These are phyloP conservation scores for Saccharomyces hybrid DNA, from an alignment of 1,139 yeast genomes.

Conservation along the genomic window DNA sequence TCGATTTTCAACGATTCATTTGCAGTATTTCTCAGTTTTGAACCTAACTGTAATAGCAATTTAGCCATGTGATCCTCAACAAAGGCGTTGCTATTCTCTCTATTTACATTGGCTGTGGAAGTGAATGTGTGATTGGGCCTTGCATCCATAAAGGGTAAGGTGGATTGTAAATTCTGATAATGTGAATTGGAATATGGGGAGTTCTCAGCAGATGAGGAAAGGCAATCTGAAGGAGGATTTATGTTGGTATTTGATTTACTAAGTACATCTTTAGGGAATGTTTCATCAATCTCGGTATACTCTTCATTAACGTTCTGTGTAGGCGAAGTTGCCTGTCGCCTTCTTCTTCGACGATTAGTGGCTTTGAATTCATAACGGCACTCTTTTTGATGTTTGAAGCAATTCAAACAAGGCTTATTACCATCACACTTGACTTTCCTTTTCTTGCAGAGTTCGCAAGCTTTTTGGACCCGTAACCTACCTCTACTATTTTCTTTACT, in stretches of 20 bases:
- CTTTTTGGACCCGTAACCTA: constrained; percentile 61
- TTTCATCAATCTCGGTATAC: background rate
- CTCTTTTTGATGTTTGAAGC: constrained; percentile 26
- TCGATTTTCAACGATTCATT: constrained; percentile 5
- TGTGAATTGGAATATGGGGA: background rate
- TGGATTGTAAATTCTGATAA: background rate
- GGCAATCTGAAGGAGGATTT: background rate
- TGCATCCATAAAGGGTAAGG: background rate
- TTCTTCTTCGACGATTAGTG: background rate
- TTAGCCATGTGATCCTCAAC: constrained; percentile 4
- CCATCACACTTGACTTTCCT: constrained; percentile 93
- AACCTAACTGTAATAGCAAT: constrained; percentile 4
- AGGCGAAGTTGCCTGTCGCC: background rate
- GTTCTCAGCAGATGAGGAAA: background rate
- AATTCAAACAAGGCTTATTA: constrained; percentile 85
- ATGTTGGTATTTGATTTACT: background rate
- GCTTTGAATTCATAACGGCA: background rate
- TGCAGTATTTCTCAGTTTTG: constrained; percentile 3
- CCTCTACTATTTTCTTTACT: background rate
- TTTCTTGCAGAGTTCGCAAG: constrained; percentile 80
- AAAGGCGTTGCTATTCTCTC: background rate
- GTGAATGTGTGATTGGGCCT: constrained; percentile 2
- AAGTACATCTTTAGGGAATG: background rate
- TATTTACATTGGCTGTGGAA: background rate
- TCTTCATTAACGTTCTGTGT: background rate